phyloP scores from a whole-genome alignment of 2,329 filamentous ascomycete species.

The Pseudocercospora macadamiae region DNA sequence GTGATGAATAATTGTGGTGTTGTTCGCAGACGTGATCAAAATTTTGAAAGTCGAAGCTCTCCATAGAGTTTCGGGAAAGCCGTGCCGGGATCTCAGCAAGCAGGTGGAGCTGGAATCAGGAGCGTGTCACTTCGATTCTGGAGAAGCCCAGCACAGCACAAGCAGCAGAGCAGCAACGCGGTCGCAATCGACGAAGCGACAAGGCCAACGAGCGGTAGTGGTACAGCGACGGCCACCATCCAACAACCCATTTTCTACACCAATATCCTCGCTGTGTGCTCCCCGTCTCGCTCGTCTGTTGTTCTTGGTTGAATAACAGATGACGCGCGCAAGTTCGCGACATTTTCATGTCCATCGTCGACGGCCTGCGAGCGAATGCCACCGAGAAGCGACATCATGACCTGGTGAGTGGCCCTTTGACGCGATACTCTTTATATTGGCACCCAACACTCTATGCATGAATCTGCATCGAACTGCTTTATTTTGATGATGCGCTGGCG shows the following conservation, averaged over 20 bases:
- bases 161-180: neutral
- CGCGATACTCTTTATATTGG: conserved; percentile 10
- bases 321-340: conserved; percentile 46
- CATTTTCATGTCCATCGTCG: conserved; percentile 53
- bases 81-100: neutral
- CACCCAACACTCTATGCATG: neutral
- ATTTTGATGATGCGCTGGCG: neutral
- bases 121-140: too few species aligned
- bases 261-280: neutral
- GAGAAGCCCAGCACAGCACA: neutral
- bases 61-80: neutral
- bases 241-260: neutral
- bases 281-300: conserved; percentile 29
- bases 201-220: conserved; percentile 6
- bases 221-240: neutral
- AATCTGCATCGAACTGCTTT: neutral
- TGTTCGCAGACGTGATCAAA: too few species aligned
- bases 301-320: conserved; percentile 47
- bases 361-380: conserved; percentile 45
- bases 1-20: too few species aligned
- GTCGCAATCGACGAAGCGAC: neutral
- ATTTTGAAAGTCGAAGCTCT: neutral
- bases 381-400: conserved; percentile 8
- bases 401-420: conserved; percentile 9
- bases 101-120: neutral